Evolutionary conservation across 257 asterid genomes (phyloP).

Genomic region (Marsdenia floribunda): DNA sequence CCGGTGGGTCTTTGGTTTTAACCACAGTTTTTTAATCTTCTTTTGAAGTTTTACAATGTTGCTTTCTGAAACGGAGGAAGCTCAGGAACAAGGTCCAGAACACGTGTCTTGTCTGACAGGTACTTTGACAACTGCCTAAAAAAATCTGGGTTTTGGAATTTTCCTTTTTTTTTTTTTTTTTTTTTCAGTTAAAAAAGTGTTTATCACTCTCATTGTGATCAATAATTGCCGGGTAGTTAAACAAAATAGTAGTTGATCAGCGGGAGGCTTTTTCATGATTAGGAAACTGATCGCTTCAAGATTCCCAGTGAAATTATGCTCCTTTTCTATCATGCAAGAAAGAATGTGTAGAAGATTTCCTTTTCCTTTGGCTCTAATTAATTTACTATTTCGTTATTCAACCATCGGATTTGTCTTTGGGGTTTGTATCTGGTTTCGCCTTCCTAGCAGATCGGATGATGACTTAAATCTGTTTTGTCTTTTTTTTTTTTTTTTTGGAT

Average conservation of each 20-base stretch:
- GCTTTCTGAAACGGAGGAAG: conserved; percentile 7
- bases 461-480: not conserved
- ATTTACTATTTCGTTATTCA: not conserved
- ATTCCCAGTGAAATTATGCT: not conserved
- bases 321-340: not conserved
- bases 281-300: not conserved
- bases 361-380: not conserved
- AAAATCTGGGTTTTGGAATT: not conserved
- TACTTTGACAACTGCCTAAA: not conserved
- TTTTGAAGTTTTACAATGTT: conserved; percentile 1
- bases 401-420: not conserved
- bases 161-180: not conserved
- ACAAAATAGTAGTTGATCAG: not conserved
- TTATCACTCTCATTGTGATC: not conserved
- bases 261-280: not conserved
- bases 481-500: not conserved
- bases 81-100: not conserved
- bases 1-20: not conserved
- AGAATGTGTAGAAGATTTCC: not conserved
- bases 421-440: no score
- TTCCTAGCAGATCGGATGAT: no score
- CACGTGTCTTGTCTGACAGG: not conserved
- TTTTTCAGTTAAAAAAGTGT: not conserved
- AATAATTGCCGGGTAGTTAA: not conserved
- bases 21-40: not conserved